These are phyloP conservation scores for Pichia membranifaciens DNA, from an alignment of 805 yeast species.

Conservation along the genomic window DNA sequence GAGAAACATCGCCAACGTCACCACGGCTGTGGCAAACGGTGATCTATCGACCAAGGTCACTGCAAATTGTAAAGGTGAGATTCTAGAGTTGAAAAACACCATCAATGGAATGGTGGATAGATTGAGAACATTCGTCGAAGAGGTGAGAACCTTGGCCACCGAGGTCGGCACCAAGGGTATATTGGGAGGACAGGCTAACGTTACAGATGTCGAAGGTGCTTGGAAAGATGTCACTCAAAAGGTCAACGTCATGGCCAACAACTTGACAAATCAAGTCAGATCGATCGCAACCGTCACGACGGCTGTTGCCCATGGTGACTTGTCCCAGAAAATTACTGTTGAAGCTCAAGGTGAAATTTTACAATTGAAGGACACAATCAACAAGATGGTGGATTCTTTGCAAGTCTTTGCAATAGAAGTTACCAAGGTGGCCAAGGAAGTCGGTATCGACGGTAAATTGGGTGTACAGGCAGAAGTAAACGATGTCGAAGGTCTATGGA, in stretches of 20 bases:
- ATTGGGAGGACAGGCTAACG: conserved; percentile 84
- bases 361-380: conserved; percentile 79
- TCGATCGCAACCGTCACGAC: conserved; percentile 87
- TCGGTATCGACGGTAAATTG: conserved; percentile 87
- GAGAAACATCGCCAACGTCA: conserved; percentile 79
- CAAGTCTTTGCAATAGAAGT: conserved; percentile 87
- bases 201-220: conserved; percentile 78
- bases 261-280: conserved; percentile 82
- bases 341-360: conserved; percentile 89
- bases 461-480: conserved; percentile 90
- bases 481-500: conserved; percentile 90
- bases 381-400: conserved; percentile 88
- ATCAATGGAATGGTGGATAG: conserved; percentile 89
- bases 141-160: conserved; percentile 80
- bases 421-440: conserved; percentile 85
- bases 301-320: conserved; percentile 87
- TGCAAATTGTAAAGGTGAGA: conserved; percentile 80
- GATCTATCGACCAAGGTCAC: conserved; percentile 76
- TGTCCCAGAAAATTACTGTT: conserved; percentile 78
- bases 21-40: conserved; percentile 83
- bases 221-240: conserved; percentile 90
- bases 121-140: conserved; percentile 72
- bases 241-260: conserved; percentile 83
- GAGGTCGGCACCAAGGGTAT: conserved; percentile 84
- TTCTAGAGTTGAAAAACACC: conserved; percentile 71